These are phyloP conservation scores for Irpex sp. DNA, from an alignment of 1,284 basidiomycete genomes.

Conservation along the genomic window DNA sequence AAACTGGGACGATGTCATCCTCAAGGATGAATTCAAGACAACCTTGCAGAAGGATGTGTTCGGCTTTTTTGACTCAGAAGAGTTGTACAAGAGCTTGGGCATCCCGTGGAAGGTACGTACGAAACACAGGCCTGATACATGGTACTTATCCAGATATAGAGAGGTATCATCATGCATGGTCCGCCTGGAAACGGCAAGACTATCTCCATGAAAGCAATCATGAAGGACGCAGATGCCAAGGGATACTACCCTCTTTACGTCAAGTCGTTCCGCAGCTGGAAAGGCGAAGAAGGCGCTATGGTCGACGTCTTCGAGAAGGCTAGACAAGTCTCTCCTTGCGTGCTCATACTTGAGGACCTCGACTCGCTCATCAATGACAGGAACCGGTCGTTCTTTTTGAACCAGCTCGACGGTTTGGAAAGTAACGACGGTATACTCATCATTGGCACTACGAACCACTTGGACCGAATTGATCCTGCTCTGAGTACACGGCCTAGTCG, in stretches of 20 bases:
- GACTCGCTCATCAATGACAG: constrained; percentile 72
- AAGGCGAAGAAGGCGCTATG: constrained; percentile 68
- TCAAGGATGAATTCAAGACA: constrained; percentile 67
- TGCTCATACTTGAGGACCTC: constrained; percentile 76
- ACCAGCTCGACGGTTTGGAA: constrained; percentile 71
- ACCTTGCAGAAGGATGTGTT: constrained; percentile 65
- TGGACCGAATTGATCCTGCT: constrained; percentile 71
- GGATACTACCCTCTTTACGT: constrained; percentile 72
- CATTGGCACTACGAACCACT: constrained; percentile 80
- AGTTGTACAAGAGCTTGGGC: constrained; percentile 62
- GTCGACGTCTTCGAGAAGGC: constrained; percentile 60
- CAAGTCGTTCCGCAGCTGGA: constrained; percentile 59
- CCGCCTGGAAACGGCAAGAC: constrained; percentile 85
- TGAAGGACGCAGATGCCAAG: constrained; percentile 56
- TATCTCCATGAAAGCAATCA: constrained; percentile 71
- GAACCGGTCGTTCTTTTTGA: constrained; percentile 82
- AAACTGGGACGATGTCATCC: constrained; percentile 69
- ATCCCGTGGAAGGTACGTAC: constrained; percentile 75
- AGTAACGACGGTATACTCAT: constrained; percentile 74
- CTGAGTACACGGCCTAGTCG: constrained; percentile 72
- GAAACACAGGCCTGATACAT: background rate
- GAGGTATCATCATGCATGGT: constrained; percentile 68
- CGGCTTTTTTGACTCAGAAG: constrained; percentile 71
- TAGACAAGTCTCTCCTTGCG: constrained; percentile 62
- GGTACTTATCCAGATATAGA: constrained; percentile 32